A percentile compares a stretch with the other conserved stretches of the same genome.
Conservation (phyloP, 2,329 filamentous ascomycete species). For the Metarhizium anisopliae region DNA sequence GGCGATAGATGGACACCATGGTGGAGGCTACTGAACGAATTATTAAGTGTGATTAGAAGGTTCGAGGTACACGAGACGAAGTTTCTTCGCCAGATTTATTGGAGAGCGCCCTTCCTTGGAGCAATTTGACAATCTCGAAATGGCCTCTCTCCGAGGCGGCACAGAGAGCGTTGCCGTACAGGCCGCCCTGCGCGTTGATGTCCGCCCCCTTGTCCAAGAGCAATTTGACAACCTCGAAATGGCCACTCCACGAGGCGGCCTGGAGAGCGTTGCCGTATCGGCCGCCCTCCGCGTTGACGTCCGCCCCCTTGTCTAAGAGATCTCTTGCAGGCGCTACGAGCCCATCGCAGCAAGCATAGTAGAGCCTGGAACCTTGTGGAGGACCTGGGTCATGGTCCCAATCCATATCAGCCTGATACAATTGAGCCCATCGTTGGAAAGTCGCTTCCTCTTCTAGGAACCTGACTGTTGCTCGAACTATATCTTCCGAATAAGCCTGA, state of each 20-base stretch:
- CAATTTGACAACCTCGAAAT: no score
- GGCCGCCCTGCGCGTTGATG: no score
- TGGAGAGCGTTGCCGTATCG: conserved; percentile 5
- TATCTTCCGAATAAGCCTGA: conserved; percentile 2
- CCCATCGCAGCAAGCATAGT: conserved; percentile 8
- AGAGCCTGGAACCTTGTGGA: conserved; percentile 6
- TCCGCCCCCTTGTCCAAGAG: no score
- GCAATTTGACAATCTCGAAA: not conserved
- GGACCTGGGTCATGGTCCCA: conserved; percentile 2
- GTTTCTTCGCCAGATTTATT: not conserved
- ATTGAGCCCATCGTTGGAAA: conserved; percentile 8
- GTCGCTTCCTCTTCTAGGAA: conserved; percentile 9
- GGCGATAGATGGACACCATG: not conserved
- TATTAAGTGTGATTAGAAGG: not conserved
- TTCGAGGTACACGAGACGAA: not conserved
- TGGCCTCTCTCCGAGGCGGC: no score
- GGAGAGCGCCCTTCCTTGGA: not conserved
- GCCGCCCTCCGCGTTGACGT: conserved; percentile 3
- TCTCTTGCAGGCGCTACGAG: conserved; percentile 3
- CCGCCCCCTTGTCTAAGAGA: conserved; percentile 8
- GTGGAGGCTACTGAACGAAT: not conserved
- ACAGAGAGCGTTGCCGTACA: no score
- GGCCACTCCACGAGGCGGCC: not conserved
- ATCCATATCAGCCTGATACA: conserved; percentile 4
- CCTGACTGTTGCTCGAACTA: not conserved